These are phyloP conservation scores for Zygotorulaspora mrakii DNA, from an alignment of 1,139 yeast species.

Conservation along the genomic window DNA sequence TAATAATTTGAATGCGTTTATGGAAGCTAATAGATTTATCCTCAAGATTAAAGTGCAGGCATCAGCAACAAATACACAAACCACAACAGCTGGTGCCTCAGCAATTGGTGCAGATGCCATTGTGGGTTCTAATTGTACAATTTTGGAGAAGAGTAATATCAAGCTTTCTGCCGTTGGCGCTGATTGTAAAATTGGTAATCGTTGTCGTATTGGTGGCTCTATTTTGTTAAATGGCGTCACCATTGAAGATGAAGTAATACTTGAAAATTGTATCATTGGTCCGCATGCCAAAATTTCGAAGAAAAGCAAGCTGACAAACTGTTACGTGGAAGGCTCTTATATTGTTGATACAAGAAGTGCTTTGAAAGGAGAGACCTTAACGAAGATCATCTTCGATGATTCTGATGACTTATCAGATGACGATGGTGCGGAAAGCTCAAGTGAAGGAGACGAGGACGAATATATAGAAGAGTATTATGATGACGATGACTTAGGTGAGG, in stretches of 20 bases:
- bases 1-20: constrained; percentile 72
- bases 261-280: constrained; percentile 91
- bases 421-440: constrained; percentile 24
- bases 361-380: constrained; percentile 79
- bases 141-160: constrained; percentile 79
- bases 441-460: constrained; percentile 35
- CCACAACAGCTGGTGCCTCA: constrained; percentile 47
- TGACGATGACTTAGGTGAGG: constrained; percentile 41
- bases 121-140: constrained; percentile 54
- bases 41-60: constrained; percentile 50
- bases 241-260: constrained; percentile 68
- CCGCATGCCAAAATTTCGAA: constrained; percentile 55
- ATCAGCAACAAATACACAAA: constrained; percentile 40
- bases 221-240: constrained; percentile 67
- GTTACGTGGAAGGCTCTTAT: constrained; percentile 81
- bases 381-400: constrained; percentile 51
- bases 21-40: constrained; percentile 85
- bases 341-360: constrained; percentile 58
- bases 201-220: constrained; percentile 86
- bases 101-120: constrained; percentile 85
- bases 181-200: constrained; percentile 74
- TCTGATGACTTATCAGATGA: constrained; percentile 34
- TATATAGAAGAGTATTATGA: constrained; percentile 46
- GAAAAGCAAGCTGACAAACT: constrained; percentile 62
- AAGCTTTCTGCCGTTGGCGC: constrained; percentile 79